These are phyloP conservation scores for Physaria fendleri DNA, from an alignment of 345 rosid species.

Conservation along the genomic window DNA sequence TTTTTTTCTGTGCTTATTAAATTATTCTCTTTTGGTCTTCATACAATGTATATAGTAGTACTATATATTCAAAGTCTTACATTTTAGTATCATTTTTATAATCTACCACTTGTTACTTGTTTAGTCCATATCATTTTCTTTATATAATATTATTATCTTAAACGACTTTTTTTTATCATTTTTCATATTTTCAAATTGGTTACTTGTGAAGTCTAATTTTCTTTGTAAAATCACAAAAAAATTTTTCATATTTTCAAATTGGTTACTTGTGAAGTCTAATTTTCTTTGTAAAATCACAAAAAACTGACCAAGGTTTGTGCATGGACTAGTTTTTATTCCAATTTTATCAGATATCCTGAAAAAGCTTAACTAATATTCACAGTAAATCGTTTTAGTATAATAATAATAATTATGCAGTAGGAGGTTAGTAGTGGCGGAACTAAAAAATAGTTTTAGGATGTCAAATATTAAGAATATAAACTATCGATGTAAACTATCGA, in stretches of 20 bases:
- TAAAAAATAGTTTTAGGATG: too few species aligned
- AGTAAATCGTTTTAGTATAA: too few species aligned
- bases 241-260: constrained; percentile 1
- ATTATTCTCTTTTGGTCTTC: background rate
- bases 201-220: too few species aligned
- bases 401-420: too few species aligned
- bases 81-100: constrained; percentile 1
- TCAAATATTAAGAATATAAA: too few species aligned
- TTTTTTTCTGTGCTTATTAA: constrained; percentile 13
- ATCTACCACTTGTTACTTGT: constrained; percentile 19
- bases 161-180: background rate
- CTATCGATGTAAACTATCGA: too few species aligned
- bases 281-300: background rate
- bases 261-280: constrained; percentile 8
- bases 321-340: background rate
- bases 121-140: constrained; percentile 4
- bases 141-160: background rate
- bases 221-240: background rate
- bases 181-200: too few species aligned
- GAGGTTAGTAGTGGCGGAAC: too few species aligned
- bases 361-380: too few species aligned
- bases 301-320: background rate
- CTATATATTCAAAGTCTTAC: background rate
- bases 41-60: background rate
- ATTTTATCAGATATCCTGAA: background rate